Conservation (phyloP, 176 grass and related monocot species). For the Cocos nucifera region DNA sequence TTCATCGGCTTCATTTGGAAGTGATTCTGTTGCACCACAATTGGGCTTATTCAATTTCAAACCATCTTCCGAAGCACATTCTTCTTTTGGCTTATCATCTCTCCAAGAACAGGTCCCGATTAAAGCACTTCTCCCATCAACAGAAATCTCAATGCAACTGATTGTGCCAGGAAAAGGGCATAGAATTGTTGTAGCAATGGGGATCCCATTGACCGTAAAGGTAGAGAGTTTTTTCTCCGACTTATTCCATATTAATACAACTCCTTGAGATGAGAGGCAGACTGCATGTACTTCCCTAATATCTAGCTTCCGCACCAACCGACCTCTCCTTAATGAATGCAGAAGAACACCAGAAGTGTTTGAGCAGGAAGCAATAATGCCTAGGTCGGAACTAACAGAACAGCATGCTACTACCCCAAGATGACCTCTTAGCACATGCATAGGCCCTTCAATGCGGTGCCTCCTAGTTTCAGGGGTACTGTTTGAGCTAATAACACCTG, state of each 20-base stretch:
- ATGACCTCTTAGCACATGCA: slow-evolving; percentile 93
- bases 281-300: slow-evolving; percentile 47
- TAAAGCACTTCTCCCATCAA: slow-evolving; percentile 76
- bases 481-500: slow-evolving; percentile 32
- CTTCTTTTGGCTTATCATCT: slow-evolving; percentile 34
- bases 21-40: not conserved
- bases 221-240: slow-evolving; percentile 67
- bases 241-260: slow-evolving; percentile 88
- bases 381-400: slow-evolving; percentile 81
- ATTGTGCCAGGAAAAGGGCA: slow-evolving; percentile 65
- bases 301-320: slow-evolving; percentile 64
- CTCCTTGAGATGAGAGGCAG: slow-evolving; percentile 73
- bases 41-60: slow-evolving; percentile 7
- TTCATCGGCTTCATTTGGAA: slow-evolving; percentile 18
- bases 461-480: slow-evolving; percentile 44
- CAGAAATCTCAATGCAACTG: slow-evolving; percentile 87
- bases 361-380: slow-evolving; percentile 76
- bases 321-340: slow-evolving; percentile 84
- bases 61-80: slow-evolving; percentile 25
- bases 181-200: slow-evolving; percentile 48
- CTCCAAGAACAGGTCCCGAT: slow-evolving; percentile 42
- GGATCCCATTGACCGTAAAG: slow-evolving; percentile 92
- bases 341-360: slow-evolving; percentile 64
- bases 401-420: slow-evolving; percentile 77
- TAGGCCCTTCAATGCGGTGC: slow-evolving; percentile 72